These are phyloP conservation scores for Atkinsonella hypoxylon DNA, from an alignment of 2,329 filamentous ascomycete genomes.

Conservation along the genomic window DNA sequence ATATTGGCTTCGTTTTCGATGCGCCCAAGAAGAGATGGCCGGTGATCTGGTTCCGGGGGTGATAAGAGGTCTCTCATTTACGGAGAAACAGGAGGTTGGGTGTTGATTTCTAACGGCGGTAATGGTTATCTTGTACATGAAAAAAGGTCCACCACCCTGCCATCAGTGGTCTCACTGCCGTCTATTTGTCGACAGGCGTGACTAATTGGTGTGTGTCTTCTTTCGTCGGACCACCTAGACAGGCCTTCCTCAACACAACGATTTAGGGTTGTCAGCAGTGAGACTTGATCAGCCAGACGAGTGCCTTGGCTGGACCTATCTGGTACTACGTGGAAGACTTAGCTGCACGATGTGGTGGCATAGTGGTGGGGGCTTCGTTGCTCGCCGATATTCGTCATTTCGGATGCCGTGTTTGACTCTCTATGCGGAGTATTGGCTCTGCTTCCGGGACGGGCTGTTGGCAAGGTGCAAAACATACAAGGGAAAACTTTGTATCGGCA, in stretches of 20 bases:
- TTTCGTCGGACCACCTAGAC: background rate
- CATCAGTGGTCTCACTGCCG: background rate
- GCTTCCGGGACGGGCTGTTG: background rate
- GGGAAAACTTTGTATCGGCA: background rate
- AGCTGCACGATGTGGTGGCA: background rate
- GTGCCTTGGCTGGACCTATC: background rate
- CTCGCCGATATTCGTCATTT: background rate
- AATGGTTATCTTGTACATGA: background rate
- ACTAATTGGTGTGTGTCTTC: background rate
- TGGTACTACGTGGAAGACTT: background rate
- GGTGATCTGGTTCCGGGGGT: background rate
- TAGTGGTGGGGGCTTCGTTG: background rate
- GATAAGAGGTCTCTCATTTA: background rate
- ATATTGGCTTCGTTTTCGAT: background rate
- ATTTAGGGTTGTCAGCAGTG: background rate
- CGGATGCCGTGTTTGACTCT: background rate
- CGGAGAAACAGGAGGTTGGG: background rate
- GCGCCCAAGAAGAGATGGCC: background rate
- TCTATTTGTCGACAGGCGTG: background rate
- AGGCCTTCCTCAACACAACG: background rate
- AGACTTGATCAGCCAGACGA: background rate
- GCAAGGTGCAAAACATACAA: background rate
- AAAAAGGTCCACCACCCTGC: background rate
- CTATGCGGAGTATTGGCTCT: background rate
- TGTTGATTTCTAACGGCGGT: background rate